Base-by-base conservation (phyloP, 176 grass and related monocot species). In the Avena insularis region DNA sequence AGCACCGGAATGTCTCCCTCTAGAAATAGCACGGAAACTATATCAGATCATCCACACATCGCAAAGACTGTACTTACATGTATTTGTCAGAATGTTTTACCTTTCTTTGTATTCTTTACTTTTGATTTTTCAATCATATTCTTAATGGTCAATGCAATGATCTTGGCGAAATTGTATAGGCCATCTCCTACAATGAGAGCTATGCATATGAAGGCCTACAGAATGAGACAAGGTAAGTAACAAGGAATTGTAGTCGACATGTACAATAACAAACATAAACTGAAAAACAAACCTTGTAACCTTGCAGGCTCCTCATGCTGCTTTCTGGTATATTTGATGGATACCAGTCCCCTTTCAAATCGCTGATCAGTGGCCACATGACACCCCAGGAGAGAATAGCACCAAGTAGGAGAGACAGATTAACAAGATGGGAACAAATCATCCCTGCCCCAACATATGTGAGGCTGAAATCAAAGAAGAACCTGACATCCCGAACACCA, bases 371-470 rank as follows among this genome's bases (percentile, higher is more conserved):
- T 78, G 97, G 97, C 97, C 97, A 99, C 97, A 99, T 96, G 54
- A 99, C 71, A 47, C 97, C 97, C 92, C 92, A 99, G 45, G 97
- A 99, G 50, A 96, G 90, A 82, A 99, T 54, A 23, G 97, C 89
- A 31, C 97, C 97, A 21, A 94, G 71, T 46, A 99, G 85, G 83
- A 99, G 90, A 55, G 97, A 99, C 5, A 99, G 38, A 82, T 99
- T 99, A 17, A 99, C 97, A 20, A 94, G 89, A 81, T 96, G 91
- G 35, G 97, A 94, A 85, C 97, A 99, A 84, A 99, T 99, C 97
- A 99, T 99, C 43, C 94, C 97, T 23, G 97, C 94, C 66, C 97
- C 97, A 47, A 99, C 92, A 85, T 96, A 99, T 81, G 97, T 99
- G n/a, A 96, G 67, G 68, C 97, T 96, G 81, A 94, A 99, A 81